Evolutionary conservation across 192 early-diverging fungal species (phyloP).

Genomic region (Coemansia guatemalensis): DNA sequence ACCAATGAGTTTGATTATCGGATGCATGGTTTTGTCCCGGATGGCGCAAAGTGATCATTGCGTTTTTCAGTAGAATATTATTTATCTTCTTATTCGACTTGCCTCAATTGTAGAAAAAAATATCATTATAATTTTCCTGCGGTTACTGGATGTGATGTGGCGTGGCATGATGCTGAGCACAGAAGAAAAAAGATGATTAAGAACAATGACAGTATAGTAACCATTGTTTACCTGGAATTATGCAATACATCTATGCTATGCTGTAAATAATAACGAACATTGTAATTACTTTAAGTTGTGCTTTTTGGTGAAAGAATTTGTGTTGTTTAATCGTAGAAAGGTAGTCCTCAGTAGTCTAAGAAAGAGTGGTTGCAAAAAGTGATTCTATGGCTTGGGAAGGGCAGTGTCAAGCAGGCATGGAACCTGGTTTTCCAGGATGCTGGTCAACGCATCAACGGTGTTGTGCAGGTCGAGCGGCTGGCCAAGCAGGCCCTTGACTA

Average conservation of each 20-base stretch:
- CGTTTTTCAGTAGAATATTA: background rate
- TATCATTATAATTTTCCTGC: background rate
- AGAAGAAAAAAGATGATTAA: background rate
- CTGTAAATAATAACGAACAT: too few relatives aligned
- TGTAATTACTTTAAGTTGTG: too few relatives aligned
- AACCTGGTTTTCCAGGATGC: slow-evolving; percentile 45
- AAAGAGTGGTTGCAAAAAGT: background rate
- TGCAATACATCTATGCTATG: too few relatives aligned
- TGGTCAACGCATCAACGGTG: slow-evolving; percentile 34
- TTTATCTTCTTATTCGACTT: background rate
- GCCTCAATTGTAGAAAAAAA: background rate
- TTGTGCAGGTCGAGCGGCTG: slow-evolving; percentile 34
- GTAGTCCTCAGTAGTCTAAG: background rate
- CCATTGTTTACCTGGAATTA: slow-evolving; percentile 3
- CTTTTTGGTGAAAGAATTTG: background rate
- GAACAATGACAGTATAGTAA: too few relatives aligned
- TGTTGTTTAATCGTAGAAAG: background rate
- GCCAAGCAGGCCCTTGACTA: slow-evolving; percentile 41
- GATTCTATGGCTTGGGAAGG: slow-evolving; percentile 40
- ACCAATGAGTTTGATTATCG: slow-evolving; percentile 13
- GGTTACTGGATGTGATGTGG: background rate
- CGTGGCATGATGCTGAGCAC: background rate
- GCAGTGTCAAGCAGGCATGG: slow-evolving; percentile 45
- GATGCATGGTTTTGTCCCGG: background rate
- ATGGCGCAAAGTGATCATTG: background rate